Evolutionary conservation across 2,329 filamentous ascomycete species (phyloP), one percentile per base, ranked within the genome.

Genomic region (Penicillium sp.): DNA sequence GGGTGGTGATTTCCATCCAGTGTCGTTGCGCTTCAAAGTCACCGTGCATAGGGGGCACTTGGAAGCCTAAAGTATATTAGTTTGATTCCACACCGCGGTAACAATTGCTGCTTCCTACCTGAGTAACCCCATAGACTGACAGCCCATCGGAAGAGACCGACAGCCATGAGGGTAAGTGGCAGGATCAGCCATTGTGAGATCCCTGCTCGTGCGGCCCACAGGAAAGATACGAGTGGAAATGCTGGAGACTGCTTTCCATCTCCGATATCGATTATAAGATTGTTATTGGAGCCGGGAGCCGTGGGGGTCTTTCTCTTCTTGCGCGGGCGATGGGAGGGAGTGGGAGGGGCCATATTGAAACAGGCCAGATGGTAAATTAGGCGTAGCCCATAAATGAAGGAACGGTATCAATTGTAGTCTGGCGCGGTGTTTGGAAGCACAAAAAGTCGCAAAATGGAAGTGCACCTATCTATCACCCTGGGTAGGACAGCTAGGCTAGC

Each of bases 21-120:
- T 99, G 95, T 67, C 95, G 82, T 75, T 99, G 95, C 3, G 96
- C 95, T 79, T 99, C 95, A 77, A 96, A 99, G 76, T 99, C 95
- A 64, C 95, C 95, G 71, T 93, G 90, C 87, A 97, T 92, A 6
- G 95, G 95, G 35, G 93, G 93, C 58, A 85, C 86, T 57, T 88
- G 81, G 69, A 88, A 90, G 55, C 93, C 90, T 92, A 60, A 2
- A 39, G 26, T 46, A 4, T 55, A 45, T 62, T 31, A 68, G 54
- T 52, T 10, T 51, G 22, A 16, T 43, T 47, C 46, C 16, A 22
- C 33, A 16, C 14, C 6, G 8, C 37, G 21, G 19, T 22, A 39
- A 19, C 7, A 14, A 19, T 42, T 42, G 37, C 16, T 10, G 21
- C 11, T 11, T 10, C 42, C 27, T 75, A 92, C 90, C 95, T 67